Percentiles rank a stretch among this genome's conserved stretches.
Evolutionary conservation across 768 basidiomycete species (phyloP).

Genomic region (Termitomyces sp.): DNA sequence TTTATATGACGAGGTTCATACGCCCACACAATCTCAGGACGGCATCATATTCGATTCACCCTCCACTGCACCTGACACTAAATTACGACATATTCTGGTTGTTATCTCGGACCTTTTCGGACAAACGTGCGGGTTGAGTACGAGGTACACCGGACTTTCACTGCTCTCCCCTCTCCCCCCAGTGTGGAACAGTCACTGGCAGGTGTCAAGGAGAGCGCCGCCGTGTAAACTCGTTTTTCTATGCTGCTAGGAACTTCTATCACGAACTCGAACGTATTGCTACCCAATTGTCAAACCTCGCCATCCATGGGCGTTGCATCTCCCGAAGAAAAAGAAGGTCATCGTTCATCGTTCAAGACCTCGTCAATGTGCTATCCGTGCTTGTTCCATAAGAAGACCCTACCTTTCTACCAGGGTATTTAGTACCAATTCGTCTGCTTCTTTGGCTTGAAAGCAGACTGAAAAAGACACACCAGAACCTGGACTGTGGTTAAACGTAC

Average conservation of each 20-base stretch:
- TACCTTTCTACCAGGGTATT: neutral
- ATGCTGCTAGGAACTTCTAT: neutral
- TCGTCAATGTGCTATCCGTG: neutral
- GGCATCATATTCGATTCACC: neutral
- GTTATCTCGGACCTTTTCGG: neutral
- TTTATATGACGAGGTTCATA: neutral
- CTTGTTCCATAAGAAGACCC: neutral
- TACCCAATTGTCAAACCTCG: neutral
- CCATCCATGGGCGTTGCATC: neutral
- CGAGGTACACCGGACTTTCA: neutral
- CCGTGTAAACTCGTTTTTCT: neutral
- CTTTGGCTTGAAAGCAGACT: neutral
- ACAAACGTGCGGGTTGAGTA: neutral
- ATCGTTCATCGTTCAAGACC: neutral
- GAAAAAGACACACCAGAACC: neutral
- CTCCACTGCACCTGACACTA: neutral
- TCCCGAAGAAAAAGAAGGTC: neutral
- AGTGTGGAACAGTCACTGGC: neutral
- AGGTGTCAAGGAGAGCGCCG: too few relatives aligned
- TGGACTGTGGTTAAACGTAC: neutral
- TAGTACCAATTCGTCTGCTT: neutral
- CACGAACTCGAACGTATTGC: neutral
- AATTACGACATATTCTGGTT: neutral
- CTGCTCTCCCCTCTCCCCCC: neutral
- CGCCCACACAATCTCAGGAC: neutral